Evolutionary conservation across 768 basidiomycete genomes (phyloP).

Genomic region (Trametes meyenii): DNA sequence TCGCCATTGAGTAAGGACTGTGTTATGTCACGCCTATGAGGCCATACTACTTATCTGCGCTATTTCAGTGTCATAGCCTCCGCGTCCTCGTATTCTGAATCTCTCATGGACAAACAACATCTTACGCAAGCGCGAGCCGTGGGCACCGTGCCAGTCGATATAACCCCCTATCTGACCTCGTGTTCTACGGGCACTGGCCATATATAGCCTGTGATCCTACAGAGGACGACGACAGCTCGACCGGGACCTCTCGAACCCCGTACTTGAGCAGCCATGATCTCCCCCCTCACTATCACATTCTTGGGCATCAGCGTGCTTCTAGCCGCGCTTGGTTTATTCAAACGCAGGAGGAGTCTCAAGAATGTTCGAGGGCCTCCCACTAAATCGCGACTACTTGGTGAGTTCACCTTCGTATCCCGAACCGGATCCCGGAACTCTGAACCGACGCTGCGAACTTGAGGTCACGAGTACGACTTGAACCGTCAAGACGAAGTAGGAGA

Average conservation of each 20-base stretch:
- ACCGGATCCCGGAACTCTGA: neutral
- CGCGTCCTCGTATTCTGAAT: neutral
- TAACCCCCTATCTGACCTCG: neutral
- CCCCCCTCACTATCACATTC: neutral
- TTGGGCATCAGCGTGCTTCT: neutral
- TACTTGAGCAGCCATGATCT: neutral
- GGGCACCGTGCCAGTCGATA: neutral
- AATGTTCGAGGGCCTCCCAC: conserved; percentile 3
- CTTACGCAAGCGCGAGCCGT: neutral
- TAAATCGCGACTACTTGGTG: neutral
- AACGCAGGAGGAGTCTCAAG: neutral
- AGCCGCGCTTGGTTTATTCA: neutral
- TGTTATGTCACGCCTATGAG: neutral
- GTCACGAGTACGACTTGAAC: conserved; percentile 5
- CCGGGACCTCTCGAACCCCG: neutral
- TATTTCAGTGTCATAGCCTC: neutral
- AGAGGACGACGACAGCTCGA: neutral
- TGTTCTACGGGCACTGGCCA: neutral
- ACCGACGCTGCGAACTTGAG: neutral
- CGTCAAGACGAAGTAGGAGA: conserved; percentile 24
- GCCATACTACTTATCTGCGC: neutral
- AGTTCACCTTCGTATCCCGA: neutral
- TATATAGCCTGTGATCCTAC: neutral
- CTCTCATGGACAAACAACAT: conserved; percentile 4
- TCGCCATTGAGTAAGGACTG: neutral